phyloP scores from a whole-genome alignment of 2,329 filamentous ascomycete species.

The Sporothrix globosa region DNA sequence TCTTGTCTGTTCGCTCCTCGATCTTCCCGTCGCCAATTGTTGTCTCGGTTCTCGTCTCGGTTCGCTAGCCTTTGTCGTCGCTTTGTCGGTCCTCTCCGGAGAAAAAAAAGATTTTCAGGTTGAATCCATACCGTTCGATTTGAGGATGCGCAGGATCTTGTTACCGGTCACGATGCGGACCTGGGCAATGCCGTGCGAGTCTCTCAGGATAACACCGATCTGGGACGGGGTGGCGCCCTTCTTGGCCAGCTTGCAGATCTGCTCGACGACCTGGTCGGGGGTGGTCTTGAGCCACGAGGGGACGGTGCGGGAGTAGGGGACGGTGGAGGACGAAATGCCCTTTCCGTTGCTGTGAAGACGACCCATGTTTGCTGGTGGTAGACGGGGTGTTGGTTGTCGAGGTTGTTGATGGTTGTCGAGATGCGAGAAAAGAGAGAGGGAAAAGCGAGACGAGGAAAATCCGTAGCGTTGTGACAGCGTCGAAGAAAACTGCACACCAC shows the following conservation, averaged over 20 bases:
- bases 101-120: constrained; percentile 28
- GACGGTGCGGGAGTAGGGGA: constrained; percentile 93
- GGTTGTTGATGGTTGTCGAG: constrained; percentile 42
- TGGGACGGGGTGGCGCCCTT: constrained; percentile 98
- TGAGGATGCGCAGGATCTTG: constrained; percentile 99
- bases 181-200: constrained; percentile 97
- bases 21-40: neutral
- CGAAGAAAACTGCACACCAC: constrained; percentile 32
- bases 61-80: neutral
- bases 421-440: constrained; percentile 37
- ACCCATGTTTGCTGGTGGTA: constrained; percentile 71
- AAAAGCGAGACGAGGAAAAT: constrained; percentile 28
- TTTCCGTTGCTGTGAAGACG: constrained; percentile 99
- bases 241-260: constrained; percentile 98
- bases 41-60: neutral
- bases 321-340: constrained; percentile 93
- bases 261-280: constrained; percentile 96
- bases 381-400: constrained; percentile 37
- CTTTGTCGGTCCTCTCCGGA: neutral
- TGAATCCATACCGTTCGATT: constrained; percentile 85
- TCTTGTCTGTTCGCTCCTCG: neutral
- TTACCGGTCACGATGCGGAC: constrained; percentile 98
- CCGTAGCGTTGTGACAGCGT: neutral
- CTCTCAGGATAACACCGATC: constrained; percentile 98
- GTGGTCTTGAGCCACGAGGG: constrained; percentile 99